Percentiles rank a stretch among this genome's conserved stretches.
phyloP scores from a whole-genome alignment of 2,329 filamentous ascomycete species.

The Claviceps purpurea region DNA sequence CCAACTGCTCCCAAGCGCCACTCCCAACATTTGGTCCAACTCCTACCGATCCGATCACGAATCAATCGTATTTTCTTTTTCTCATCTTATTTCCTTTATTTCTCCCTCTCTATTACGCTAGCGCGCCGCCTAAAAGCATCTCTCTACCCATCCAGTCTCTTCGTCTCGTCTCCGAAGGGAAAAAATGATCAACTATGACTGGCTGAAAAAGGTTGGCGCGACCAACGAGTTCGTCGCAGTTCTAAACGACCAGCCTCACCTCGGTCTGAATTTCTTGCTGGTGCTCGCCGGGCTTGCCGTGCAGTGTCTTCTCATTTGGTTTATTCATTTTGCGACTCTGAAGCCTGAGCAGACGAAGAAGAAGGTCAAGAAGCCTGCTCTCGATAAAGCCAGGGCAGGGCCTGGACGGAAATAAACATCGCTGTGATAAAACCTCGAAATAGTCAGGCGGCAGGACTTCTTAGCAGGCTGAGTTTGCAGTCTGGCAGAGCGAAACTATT shows the following conservation, averaged over 20 bases:
- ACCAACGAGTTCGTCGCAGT: constrained; percentile 44
- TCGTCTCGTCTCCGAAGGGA: no score
- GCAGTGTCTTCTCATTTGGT: constrained; percentile 37
- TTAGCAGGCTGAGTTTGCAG: background rate
- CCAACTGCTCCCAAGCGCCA: no score
- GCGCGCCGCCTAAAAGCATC: no score
- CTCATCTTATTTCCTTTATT: no score
- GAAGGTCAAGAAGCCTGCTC: constrained; percentile 17
- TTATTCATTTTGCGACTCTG: constrained; percentile 45
- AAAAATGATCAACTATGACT: constrained; percentile 40
- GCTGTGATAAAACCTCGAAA: background rate
- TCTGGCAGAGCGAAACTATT: background rate
- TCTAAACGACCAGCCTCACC: constrained; percentile 46
- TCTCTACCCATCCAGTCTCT: no score
- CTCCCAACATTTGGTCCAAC: no score
- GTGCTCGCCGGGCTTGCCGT: constrained; percentile 36
- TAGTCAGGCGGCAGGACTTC: background rate
- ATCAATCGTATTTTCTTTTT: no score
- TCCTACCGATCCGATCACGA: no score
- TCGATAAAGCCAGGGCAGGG: background rate
- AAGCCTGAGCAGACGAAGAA: constrained; percentile 47
- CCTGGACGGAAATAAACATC: background rate
- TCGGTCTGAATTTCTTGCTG: constrained; percentile 44
- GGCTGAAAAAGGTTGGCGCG: constrained; percentile 42
- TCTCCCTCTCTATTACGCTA: no score